phyloP scores from a whole-genome alignment of 2,329 filamentous ascomycete genomes.

The Apiospora pterosperma region DNA sequence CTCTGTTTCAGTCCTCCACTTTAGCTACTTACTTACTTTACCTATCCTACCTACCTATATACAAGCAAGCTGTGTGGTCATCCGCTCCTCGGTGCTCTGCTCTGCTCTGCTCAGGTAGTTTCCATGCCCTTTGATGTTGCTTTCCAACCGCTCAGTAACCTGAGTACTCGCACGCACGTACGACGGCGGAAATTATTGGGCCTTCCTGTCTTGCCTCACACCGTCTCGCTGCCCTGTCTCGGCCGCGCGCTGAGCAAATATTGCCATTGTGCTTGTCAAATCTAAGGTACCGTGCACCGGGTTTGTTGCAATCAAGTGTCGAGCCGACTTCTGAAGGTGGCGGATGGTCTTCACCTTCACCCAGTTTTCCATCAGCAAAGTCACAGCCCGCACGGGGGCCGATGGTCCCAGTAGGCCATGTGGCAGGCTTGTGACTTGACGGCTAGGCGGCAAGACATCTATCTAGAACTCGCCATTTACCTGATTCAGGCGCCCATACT shows the following conservation, averaged over 20 bases:
- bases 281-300: not conserved
- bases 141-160: constrained; percentile 8
- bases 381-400: constrained; percentile 13
- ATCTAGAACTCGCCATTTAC: constrained; percentile 5
- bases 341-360: not conserved
- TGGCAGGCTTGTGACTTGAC: constrained; percentile 15
- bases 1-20: constrained; percentile 15
- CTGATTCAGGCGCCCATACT: constrained; percentile 8
- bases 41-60: too few species aligned
- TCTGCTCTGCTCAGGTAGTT: constrained; percentile 7
- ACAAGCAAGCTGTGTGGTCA: constrained; percentile 14
- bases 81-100: constrained; percentile 10
- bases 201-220: constrained; percentile 14
- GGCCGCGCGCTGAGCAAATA: constrained; percentile 7
- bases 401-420: constrained; percentile 14
- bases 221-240: constrained; percentile 10
- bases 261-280: constrained; percentile 6
- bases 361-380: not conserved
- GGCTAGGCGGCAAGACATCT: constrained; percentile 12
- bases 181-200: constrained; percentile 18
- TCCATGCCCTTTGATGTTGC: constrained; percentile 12
- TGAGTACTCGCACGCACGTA: constrained; percentile 13
- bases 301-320: not conserved
- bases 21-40: not conserved
- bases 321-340: not conserved